Conservation (phyloP, 169 alveolate genomes). For the Eimeria acervulina region DNA sequence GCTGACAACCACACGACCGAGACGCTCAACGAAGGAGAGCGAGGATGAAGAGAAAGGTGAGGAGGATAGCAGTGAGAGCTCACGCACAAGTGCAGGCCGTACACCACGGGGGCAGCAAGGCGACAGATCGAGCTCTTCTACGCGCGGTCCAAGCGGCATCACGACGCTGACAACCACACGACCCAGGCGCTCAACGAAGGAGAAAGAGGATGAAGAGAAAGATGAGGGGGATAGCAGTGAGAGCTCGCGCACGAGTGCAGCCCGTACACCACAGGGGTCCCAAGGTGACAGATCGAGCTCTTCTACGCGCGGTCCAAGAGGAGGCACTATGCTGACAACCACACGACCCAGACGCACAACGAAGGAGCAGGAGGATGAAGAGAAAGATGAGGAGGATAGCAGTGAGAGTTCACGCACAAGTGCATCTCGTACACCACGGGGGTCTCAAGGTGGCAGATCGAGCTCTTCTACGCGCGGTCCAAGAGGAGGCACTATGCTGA, state of each 20-base stretch:
- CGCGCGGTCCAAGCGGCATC: constrained; percentile 2
- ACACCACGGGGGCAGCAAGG: neutral
- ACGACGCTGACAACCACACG: neutral
- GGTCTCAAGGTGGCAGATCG: neutral
- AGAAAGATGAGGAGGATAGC: neutral
- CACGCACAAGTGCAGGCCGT: neutral
- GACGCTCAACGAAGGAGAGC: neutral
- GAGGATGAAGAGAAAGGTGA: neutral
- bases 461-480: constrained; percentile 19
- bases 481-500: constrained; percentile 17
- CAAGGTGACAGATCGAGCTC: neutral
- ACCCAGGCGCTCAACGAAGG: neutral
- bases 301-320: constrained; percentile 40
- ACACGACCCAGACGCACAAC: constrained; percentile 3
- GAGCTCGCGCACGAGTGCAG: neutral
- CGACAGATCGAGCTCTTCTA: neutral
- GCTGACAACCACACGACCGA: neutral
- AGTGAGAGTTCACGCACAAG: neutral
- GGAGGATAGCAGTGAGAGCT: neutral
- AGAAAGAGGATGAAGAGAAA: neutral
- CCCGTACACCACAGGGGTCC: neutral
- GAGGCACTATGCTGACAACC: constrained; percentile 59
- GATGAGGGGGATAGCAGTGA: neutral
- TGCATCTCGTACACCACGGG: neutral
- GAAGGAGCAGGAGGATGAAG: neutral